Base-by-base conservation (phyloP, 2,329 filamentous ascomycete species). In the Helicocarpus griseus region DNA sequence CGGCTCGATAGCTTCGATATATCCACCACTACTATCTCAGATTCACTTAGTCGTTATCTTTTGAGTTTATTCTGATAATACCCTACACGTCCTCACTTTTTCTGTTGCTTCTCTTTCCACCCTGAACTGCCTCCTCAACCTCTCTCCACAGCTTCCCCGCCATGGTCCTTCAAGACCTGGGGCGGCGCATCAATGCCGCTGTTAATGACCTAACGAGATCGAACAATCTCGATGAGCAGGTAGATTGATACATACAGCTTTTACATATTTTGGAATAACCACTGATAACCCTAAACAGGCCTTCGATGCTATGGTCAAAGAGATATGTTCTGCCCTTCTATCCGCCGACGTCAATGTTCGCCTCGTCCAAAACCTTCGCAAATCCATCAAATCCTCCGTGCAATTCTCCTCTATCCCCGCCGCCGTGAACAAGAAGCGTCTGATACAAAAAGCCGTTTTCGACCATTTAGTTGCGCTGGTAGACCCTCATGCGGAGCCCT, bases 141-240 rank as follows among this genome's bases (percentile, higher is more conserved):
- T 41, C 48, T 43, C 38, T 22, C 38, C 39, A 33, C n/a, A 19
- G 11, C 38, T 43, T 35, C 36, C 43, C 55, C 64, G 68, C 64
- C 67, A 98, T 98, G 93, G 93, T 98, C 79, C 86, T 98, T 67
- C 90, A 95, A 83, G 93, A 98, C 80, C 82, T 98, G 54, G 93
- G 93, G 63, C 89, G 91, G 78, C 93, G 93, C 75, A 97, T 98
- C 72, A 97, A 96, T 75, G 82, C 89, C 77, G 93, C 93, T 64
- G 87, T 98, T 74, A 86, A 84, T 57, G 91, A 96, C 74, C 79
- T 97, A 64, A 95, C 91, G 54, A 81, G 91, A 64, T 89, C 93
- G 53, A 87, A 83, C 58, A 96, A 95, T 65, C 82, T 97, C 61
- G 91, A 97, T 67, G 93, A 98, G 75, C 97, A 97, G 85, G 89